A percentile compares a stretch with the other conserved stretches of the same genome.
These are phyloP conservation scores for Cinnamomum micranthum DNA, from an alignment of 164 flowering plant species.

Conservation along the genomic window DNA sequence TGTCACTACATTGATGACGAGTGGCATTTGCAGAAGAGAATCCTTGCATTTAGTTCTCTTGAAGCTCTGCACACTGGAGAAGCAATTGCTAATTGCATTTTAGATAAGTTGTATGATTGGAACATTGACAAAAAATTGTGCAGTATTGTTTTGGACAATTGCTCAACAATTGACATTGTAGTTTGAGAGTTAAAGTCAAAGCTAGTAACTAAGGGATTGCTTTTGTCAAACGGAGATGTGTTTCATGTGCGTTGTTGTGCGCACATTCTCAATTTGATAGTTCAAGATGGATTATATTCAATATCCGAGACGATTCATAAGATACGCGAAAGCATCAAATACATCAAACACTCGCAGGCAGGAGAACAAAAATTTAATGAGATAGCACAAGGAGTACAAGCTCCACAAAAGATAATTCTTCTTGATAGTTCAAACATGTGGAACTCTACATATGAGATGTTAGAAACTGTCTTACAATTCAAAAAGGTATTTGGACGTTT, in stretches of 20 bases:
- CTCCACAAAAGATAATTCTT: slow-evolving; percentile 34
- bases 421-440: slow-evolving; percentile 49
- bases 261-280: slow-evolving; percentile 25
- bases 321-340: slow-evolving; percentile 53
- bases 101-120: slow-evolving; percentile 32
- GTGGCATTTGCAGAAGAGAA: slow-evolving; percentile 27
- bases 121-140: slow-evolving; percentile 44
- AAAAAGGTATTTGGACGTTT: slow-evolving; percentile 44
- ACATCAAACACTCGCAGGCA: slow-evolving; percentile 48
- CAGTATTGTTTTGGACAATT: slow-evolving; percentile 54
- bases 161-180: background rate
- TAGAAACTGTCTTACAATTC: slow-evolving; percentile 51
- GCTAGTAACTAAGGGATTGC: slow-evolving; percentile 7
- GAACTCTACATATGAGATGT: slow-evolving; percentile 65
- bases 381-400: slow-evolving; percentile 40
- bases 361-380: slow-evolving; percentile 48
- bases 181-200: background rate
- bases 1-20: background rate
- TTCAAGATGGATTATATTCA: slow-evolving; percentile 37
- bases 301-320: slow-evolving; percentile 21
- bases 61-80: slow-evolving; percentile 3
- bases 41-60: slow-evolving; percentile 53
- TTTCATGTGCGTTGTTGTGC: slow-evolving; percentile 12
- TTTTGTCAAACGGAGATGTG: slow-evolving; percentile 39
- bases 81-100: slow-evolving; percentile 48